phyloP scores from a whole-genome alignment of 225 moss, liverwort and hornwort genomes.

The Sphagnum tenellum region DNA sequence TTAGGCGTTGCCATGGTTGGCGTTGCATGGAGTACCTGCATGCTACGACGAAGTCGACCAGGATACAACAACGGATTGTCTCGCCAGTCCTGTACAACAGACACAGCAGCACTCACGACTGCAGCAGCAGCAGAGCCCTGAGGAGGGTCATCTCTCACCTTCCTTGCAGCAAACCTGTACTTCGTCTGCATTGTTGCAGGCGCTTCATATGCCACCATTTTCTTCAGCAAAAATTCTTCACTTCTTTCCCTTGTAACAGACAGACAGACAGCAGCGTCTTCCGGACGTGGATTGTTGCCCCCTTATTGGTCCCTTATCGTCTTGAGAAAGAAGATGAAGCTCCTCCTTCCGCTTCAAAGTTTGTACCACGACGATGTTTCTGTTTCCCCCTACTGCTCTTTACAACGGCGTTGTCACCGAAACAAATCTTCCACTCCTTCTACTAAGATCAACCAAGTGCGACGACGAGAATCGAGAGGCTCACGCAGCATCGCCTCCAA shows the following conservation, averaged over 20 bases:
- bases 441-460: conserved; percentile 47
- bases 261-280: conserved; percentile 10
- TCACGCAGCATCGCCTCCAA: conserved; percentile 61
- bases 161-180: conserved; percentile 5
- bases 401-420: conserved; percentile 16
- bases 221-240: not conserved
- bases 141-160: too few species aligned
- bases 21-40: not conserved
- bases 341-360: too few species aligned
- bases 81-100: conserved; percentile 17
- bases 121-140: conserved; percentile 11
- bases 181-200: conserved; percentile 12
- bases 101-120: conserved; percentile 5
- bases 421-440: conserved; percentile 58
- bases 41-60: conserved; percentile 6
- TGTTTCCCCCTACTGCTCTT: too few species aligned
- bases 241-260: not conserved
- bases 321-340: not conserved
- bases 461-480: conserved; percentile 40
- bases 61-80: conserved; percentile 6
- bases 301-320: too few species aligned
- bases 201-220: conserved; percentile 30
- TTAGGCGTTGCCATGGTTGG: conserved; percentile 11
- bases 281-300: too few species aligned
- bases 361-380: too few species aligned